Conservation (phyloP, 768 basidiomycete genomes). For the Hydnomerulius pinastri region DNA sequence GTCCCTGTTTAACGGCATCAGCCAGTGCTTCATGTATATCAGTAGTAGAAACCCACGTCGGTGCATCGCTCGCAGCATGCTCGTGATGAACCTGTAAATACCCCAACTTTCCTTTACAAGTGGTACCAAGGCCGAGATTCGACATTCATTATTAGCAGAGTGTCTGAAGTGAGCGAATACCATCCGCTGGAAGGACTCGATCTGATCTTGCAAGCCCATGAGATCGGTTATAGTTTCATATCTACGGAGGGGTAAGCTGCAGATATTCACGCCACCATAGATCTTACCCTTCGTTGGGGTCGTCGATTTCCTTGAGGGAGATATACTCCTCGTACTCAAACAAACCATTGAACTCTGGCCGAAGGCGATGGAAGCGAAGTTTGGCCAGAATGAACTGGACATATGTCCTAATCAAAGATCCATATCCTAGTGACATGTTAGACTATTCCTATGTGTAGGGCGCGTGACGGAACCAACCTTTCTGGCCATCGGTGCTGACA, state of each 20-base stretch:
- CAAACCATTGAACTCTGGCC: conserved; percentile 97
- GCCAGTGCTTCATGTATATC: background rate
- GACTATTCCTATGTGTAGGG: conserved; percentile 1
- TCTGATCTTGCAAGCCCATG: conserved; percentile 97
- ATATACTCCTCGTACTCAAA: conserved; percentile 99
- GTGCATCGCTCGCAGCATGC: conserved; percentile 98
- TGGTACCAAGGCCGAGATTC: conserved; percentile 93
- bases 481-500: conserved; percentile 72
- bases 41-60: conserved; percentile 57
- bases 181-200: conserved; percentile 98
- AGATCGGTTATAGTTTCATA: conserved; percentile 98
- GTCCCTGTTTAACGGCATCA: conserved; percentile 61
- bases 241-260: conserved; percentile 41
- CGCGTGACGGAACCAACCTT: conserved; percentile 50
- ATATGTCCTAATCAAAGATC: conserved; percentile 90
- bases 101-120: conserved; percentile 99
- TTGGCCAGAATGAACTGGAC: conserved; percentile 96
- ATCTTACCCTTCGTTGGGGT: conserved; percentile 96
- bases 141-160: conserved; percentile 94
- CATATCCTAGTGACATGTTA: conserved; percentile 66
- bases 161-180: conserved; percentile 93
- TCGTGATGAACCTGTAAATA: conserved; percentile 98
- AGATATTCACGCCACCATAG: conserved; percentile 2
- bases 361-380: conserved; percentile 90
- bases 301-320: conserved; percentile 94